These are phyloP conservation scores for Podaxis sp. DNA, from an alignment of 768 basidiomycete genomes.

Conservation along the genomic window DNA sequence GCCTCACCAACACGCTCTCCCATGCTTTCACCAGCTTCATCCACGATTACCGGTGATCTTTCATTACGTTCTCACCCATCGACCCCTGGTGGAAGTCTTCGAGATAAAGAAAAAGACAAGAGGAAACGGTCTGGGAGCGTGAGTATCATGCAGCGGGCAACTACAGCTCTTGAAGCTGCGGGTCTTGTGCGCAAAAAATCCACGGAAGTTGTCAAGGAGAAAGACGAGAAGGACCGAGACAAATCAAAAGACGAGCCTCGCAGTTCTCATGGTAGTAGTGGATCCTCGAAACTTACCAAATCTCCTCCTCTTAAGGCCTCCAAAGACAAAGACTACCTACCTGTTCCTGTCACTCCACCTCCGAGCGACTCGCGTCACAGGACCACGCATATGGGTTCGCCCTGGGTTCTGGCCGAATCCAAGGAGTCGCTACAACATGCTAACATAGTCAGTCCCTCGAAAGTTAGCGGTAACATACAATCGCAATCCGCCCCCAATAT, in stretches of 20 bases:
- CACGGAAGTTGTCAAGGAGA: slow-evolving; percentile 64
- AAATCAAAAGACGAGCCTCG: slow-evolving; percentile 52
- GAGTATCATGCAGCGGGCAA: slow-evolving; percentile 94
- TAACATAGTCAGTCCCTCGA: slow-evolving; percentile 18
- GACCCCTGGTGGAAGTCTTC: slow-evolving; percentile 61
- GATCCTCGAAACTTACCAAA: slow-evolving; percentile 62
- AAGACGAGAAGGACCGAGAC: slow-evolving; percentile 32
- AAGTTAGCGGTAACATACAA: slow-evolving; percentile 50
- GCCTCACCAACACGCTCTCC: slow-evolving; percentile 44
- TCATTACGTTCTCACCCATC: slow-evolving; percentile 61
- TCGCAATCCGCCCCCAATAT: slow-evolving; percentile 43
- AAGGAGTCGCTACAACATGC: slow-evolving; percentile 27
- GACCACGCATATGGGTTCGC: slow-evolving; percentile 49
- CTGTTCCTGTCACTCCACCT: slow-evolving; percentile 48
- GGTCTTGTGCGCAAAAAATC: slow-evolving; percentile 83
- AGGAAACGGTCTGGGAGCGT: slow-evolving; percentile 88
- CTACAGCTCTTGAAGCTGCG: slow-evolving; percentile 83
- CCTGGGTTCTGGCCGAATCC: slow-evolving; percentile 65
- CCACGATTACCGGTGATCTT: slow-evolving; percentile 40
- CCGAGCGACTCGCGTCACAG: slow-evolving; percentile 37
- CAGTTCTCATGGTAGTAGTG: slow-evolving; percentile 56
- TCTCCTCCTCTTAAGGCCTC: slow-evolving; percentile 58
- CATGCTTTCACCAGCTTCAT: slow-evolving; percentile 53
- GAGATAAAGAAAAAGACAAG: slow-evolving; percentile 48
- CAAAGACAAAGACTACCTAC: slow-evolving; percentile 36